Evolutionary conservation across 2,329 filamentous ascomycete genomes (phyloP).

Genomic region (Pseudogymnoascus sp.): DNA sequence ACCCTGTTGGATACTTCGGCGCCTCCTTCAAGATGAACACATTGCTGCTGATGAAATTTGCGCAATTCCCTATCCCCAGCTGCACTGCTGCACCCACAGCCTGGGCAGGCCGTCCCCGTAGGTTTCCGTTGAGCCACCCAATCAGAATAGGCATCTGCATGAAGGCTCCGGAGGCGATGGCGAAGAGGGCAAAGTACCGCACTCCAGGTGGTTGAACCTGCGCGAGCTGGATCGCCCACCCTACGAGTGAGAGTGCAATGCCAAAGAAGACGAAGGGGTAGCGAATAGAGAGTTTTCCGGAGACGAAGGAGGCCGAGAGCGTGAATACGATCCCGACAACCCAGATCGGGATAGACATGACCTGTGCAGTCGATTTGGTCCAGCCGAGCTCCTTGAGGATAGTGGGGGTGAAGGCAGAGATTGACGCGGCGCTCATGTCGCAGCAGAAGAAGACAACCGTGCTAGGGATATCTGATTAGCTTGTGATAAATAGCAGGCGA

Average conservation of each 20-base stretch:
- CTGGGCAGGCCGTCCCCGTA: slow-evolving; percentile 34
- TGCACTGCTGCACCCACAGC: slow-evolving; percentile 35
- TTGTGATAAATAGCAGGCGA: not conserved
- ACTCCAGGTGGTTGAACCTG: slow-evolving; percentile 14
- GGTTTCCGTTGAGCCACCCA: slow-evolving; percentile 33
- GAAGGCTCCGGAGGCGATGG: slow-evolving; percentile 29
- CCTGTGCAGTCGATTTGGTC: slow-evolving; percentile 27
- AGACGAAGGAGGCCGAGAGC: slow-evolving; percentile 24
- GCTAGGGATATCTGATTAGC: slow-evolving; percentile 1
- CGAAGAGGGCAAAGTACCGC: slow-evolving; percentile 32
- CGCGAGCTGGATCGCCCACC: slow-evolving; percentile 19
- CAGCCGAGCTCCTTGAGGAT: slow-evolving; percentile 30
- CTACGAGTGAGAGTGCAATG: slow-evolving; percentile 28
- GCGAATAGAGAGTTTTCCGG: slow-evolving; percentile 28
- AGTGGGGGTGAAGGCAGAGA: slow-evolving; percentile 29
- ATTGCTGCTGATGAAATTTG: slow-evolving; percentile 35
- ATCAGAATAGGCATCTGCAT: slow-evolving; percentile 29
- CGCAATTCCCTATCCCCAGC: slow-evolving; percentile 38
- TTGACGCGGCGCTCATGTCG: slow-evolving; percentile 30
- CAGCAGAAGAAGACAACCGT: slow-evolving; percentile 27
- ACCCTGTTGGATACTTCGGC: slow-evolving; percentile 33
- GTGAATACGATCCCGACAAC: slow-evolving; percentile 26
- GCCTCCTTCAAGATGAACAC: slow-evolving; percentile 34
- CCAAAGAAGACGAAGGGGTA: slow-evolving; percentile 32
- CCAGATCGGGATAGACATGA: slow-evolving; percentile 32